A percentile compares a stretch with the other conserved stretches of the same genome.
Conservation (phyloP, 192 early-diverging fungal genomes). For the Cetraspora pellucida region DNA sequence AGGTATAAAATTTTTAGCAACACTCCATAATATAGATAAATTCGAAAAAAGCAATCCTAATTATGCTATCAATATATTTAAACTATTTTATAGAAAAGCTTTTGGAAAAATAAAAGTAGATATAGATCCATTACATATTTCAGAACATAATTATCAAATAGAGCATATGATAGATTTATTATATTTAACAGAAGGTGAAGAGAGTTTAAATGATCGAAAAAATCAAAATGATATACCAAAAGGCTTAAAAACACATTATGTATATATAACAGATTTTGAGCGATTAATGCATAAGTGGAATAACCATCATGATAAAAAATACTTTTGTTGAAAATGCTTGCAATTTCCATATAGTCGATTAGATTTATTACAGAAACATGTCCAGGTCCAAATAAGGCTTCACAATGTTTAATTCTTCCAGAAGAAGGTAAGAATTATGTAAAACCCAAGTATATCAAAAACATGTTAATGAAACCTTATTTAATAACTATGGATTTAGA, state of each 20-base stretch:
- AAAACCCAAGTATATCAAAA: slow-evolving; percentile 31
- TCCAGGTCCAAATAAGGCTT: not conserved
- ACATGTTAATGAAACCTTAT: slow-evolving; percentile 28
- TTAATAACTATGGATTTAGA: slow-evolving; percentile 20
- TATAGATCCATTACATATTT: not conserved
- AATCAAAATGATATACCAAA: slow-evolving; percentile 17
- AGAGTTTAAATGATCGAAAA: not conserved
- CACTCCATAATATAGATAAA: slow-evolving; percentile 7
- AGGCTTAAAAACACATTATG: slow-evolving; percentile 1
- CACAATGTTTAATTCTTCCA: not conserved
- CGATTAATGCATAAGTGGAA: slow-evolving; percentile 26
- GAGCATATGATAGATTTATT: slow-evolving; percentile 8
- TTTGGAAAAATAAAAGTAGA: slow-evolving; percentile 1
- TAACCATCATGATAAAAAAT: not conserved
- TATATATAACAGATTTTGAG: not conserved
- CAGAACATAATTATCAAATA: slow-evolving; percentile 4
- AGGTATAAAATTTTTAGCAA: not conserved
- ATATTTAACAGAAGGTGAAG: slow-evolving; percentile 19
- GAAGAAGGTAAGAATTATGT: slow-evolving; percentile 15
- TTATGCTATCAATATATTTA: slow-evolving; percentile 22
- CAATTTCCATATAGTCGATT: not conserved
- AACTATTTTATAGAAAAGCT: not conserved
- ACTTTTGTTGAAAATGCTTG: slow-evolving; percentile 7
- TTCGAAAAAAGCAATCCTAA: slow-evolving; percentile 11
- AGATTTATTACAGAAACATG: slow-evolving; percentile 12